These are phyloP conservation scores for Thecaphora frezii DNA, from an alignment of 1,284 basidiomycete species.

Conservation along the genomic window DNA sequence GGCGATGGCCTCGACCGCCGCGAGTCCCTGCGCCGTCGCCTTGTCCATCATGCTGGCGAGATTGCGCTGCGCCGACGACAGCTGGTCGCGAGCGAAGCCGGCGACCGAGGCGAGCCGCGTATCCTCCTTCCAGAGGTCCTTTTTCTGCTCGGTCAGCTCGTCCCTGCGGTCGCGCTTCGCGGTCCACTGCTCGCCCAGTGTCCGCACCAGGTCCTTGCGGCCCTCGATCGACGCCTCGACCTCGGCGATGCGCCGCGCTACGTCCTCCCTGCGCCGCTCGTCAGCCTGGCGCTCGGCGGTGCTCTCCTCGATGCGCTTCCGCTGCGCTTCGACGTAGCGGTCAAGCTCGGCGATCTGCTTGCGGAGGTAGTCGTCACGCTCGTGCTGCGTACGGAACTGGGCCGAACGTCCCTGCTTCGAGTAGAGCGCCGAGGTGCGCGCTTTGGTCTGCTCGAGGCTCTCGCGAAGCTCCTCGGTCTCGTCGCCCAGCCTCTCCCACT, in stretches of 20 bases:
- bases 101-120: constrained; percentile 74
- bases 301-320: constrained; percentile 26
- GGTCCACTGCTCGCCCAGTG: constrained; percentile 31
- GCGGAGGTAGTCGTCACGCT: constrained; percentile 50
- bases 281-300: constrained; percentile 21
- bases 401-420: constrained; percentile 52
- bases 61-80: constrained; percentile 74
- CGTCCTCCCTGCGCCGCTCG: constrained; percentile 20
- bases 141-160: constrained; percentile 52
- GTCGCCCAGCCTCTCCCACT: constrained; percentile 68
- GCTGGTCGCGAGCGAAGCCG: constrained; percentile 76
- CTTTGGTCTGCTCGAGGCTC: constrained; percentile 58
- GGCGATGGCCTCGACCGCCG: constrained; percentile 79
- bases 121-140: constrained; percentile 71
- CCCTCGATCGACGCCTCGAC: constrained; percentile 68
- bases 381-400: constrained; percentile 43
- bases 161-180: constrained; percentile 57
- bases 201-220: constrained; percentile 61
- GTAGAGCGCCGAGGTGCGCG: constrained; percentile 46
- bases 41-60: constrained; percentile 84
- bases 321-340: constrained; percentile 25
- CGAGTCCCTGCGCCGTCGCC: constrained; percentile 85
- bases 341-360: constrained; percentile 42
- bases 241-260: constrained; percentile 70
- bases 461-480: constrained; percentile 69